Conservation (phyloP, 1,284 basidiomycete genomes). For the Rhodotorula sp. region DNA sequence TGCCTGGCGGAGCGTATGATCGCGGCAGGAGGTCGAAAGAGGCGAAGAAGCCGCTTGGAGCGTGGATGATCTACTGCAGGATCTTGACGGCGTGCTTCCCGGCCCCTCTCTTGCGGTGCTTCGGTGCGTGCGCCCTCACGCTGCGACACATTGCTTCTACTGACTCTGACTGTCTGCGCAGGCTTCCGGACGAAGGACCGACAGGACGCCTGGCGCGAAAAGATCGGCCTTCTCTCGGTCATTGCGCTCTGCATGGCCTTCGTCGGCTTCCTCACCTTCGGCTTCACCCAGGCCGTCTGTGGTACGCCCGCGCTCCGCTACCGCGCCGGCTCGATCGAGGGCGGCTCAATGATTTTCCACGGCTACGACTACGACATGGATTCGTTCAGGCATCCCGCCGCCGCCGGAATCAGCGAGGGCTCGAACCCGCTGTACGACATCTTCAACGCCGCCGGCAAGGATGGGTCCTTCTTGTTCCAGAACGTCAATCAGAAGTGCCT, state of each 20-base stretch:
- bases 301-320: conserved; percentile 77
- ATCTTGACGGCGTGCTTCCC: conserved; percentile 79
- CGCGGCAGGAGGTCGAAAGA: conserved; percentile 32
- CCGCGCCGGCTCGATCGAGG: conserved; percentile 73
- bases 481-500: conserved; percentile 79
- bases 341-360: conserved; percentile 83
- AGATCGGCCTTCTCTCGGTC: conserved; percentile 87
- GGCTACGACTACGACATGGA: conserved; percentile 90
- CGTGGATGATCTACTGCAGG: conserved; percentile 96
- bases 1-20: conserved; percentile 39
- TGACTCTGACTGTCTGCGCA: conserved; percentile 44
- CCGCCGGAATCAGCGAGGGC: conserved; percentile 64
- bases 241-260: conserved; percentile 79
- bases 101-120: conserved; percentile 61
- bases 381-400: conserved; percentile 75
- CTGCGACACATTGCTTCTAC: background rate
- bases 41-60: conserved; percentile 69
- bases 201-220: conserved; percentile 96
- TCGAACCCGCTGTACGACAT: conserved; percentile 79
- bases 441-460: conserved; percentile 78
- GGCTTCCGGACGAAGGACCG: conserved; percentile 89
- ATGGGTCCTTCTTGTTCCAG: conserved; percentile 93
- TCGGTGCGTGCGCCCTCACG: conserved; percentile 48
- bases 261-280: conserved; percentile 98
- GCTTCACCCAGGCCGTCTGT: conserved; percentile 95